phyloP scores from a whole-genome alignment of 768 basidiomycete genomes.

The Lanmaoa rubissima region DNA sequence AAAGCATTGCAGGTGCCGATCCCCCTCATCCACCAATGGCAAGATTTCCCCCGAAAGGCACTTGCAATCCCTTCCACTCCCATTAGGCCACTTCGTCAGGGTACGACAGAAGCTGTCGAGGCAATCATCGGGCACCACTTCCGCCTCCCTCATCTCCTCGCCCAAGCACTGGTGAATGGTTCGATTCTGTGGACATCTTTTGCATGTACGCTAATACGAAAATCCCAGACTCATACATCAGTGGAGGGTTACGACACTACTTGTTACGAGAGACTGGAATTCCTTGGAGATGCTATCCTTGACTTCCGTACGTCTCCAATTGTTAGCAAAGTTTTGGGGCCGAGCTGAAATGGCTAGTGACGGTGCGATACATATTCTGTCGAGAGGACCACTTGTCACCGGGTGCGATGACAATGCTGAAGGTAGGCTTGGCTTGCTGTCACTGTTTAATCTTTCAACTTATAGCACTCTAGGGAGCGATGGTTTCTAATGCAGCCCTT shows the following conservation, averaged over 20 bases:
- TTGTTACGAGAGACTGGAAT: slow-evolving; percentile 77
- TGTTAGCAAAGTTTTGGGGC: not conserved
- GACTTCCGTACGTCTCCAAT: slow-evolving; percentile 62
- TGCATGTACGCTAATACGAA: slow-evolving; percentile 8
- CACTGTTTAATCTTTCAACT: not conserved
- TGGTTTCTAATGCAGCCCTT: slow-evolving; percentile 81
- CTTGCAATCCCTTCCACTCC: slow-evolving; percentile 43
- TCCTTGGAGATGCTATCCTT: slow-evolving; percentile 82
- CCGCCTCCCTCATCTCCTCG: slow-evolving; percentile 58
- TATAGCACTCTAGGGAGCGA: slow-evolving; percentile 56
- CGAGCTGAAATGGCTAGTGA: slow-evolving; percentile 47
- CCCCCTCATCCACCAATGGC: slow-evolving; percentile 64
- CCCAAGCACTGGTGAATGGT: slow-evolving; percentile 65
- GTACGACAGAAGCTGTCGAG: slow-evolving; percentile 57
- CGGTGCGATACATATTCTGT: slow-evolving; percentile 66
- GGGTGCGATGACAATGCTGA: slow-evolving; percentile 75
- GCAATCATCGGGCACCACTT: slow-evolving; percentile 62
- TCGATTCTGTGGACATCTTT: not conserved
- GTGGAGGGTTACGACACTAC: slow-evolving; percentile 52
- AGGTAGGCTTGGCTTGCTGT: slow-evolving; percentile 41
- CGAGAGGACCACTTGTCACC: slow-evolving; percentile 64
- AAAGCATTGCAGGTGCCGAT: slow-evolving; percentile 67
- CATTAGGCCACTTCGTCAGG: slow-evolving; percentile 44
- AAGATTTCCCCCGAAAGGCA: slow-evolving; percentile 58
- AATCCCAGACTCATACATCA: slow-evolving; percentile 65